Evolutionary conservation across 305 asterid genomes (phyloP).

Genomic region (Fraxinus sp.): DNA sequence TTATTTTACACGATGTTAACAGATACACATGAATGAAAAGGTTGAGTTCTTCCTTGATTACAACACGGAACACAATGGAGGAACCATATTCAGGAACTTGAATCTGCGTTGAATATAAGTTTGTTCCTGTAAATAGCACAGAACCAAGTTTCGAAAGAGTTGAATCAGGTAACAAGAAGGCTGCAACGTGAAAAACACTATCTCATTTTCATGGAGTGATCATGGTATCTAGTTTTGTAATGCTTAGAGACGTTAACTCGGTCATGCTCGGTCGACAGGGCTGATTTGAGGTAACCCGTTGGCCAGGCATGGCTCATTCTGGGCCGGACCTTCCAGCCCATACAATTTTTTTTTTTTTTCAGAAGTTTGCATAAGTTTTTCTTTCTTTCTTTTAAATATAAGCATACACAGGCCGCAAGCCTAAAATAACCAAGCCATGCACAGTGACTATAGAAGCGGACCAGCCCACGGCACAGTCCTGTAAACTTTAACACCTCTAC

Average conservation of each 20-base stretch:
- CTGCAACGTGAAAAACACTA: background rate
- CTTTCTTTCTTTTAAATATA: background rate
- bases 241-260: background rate
- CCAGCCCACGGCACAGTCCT: background rate
- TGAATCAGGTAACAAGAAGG: background rate
- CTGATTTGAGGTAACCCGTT: background rate
- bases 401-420: background rate
- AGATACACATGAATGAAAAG: slow-evolving; percentile 9
- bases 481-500: background rate
- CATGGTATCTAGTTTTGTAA: background rate
- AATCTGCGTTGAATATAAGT: slow-evolving; percentile 11
- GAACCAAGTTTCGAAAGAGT: background rate
- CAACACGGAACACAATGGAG: background rate
- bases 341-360: no score
- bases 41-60: slow-evolving; percentile 10
- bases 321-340: background rate
- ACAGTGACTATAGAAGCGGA: background rate
- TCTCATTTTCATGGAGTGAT: background rate
- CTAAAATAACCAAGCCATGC: background rate
- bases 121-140: slow-evolving; percentile 28
- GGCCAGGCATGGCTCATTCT: background rate
- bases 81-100: slow-evolving; percentile 22
- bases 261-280: background rate
- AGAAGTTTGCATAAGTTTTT: no score
- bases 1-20: slow-evolving; percentile 23